Evolutionary conservation across 441 rosid genomes (phyloP).

Genomic region (Corymbia calophylla): DNA sequence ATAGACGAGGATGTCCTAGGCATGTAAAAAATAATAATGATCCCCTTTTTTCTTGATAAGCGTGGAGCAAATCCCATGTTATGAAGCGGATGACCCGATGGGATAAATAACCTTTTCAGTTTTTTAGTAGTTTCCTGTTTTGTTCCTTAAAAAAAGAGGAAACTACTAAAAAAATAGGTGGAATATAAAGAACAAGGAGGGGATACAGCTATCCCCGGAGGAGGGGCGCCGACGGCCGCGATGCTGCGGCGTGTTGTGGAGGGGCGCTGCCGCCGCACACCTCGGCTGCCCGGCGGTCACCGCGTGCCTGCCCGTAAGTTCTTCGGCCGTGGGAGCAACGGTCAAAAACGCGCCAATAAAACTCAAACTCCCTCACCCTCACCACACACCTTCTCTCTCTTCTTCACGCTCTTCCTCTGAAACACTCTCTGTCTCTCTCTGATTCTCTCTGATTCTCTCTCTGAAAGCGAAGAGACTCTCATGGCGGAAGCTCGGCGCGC

Average conservation of each 20-base stretch:
- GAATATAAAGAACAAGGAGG: too few relatives aligned
- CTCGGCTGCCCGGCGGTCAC: slow-evolving; percentile 23
- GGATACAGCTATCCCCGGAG: background rate
- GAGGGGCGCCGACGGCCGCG: slow-evolving; percentile 36
- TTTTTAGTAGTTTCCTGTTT: too few relatives aligned
- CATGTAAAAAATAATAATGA: too few relatives aligned
- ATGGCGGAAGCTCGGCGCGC: background rate
- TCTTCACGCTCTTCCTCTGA: background rate
- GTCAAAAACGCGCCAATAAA: background rate
- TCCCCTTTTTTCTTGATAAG: too few relatives aligned
- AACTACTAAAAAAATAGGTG: too few relatives aligned
- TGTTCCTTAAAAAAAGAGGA: too few relatives aligned
- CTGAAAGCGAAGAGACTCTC: background rate
- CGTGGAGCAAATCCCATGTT: too few relatives aligned
- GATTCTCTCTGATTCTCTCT: background rate
- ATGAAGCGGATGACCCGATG: too few relatives aligned
- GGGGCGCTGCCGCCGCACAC: slow-evolving; percentile 46
- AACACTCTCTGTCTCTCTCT: background rate
- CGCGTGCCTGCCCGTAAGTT: slow-evolving; percentile 58
- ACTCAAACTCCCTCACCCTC: background rate
- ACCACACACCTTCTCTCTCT: background rate
- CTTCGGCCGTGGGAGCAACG: background rate
- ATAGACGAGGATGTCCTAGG: too few relatives aligned
- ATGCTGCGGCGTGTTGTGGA: slow-evolving; percentile 24
- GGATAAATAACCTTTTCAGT: too few relatives aligned